phyloP scores from a whole-genome alignment of 2,329 filamentous ascomycete species.

The Claviceps sorghi region DNA sequence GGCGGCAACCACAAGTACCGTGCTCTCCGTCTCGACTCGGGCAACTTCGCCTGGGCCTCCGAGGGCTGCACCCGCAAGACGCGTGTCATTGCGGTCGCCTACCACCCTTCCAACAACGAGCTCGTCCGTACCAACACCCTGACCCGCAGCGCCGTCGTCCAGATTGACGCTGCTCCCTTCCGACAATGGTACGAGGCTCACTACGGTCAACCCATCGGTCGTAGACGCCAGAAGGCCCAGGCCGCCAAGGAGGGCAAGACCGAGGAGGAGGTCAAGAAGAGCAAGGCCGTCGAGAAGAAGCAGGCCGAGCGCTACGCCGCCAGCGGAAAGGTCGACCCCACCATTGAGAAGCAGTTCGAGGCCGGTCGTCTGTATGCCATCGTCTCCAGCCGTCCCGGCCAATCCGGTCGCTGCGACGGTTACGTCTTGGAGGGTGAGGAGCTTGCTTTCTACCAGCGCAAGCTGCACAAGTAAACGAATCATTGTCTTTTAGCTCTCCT shows the following conservation, averaged over 20 bases:
- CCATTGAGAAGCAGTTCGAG: constrained; percentile 98
- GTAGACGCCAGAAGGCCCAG: constrained; percentile 77
- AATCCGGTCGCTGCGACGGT: constrained; percentile 91
- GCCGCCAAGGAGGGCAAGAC: constrained; percentile 43
- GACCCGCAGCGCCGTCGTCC: constrained; percentile 96
- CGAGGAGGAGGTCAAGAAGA: constrained; percentile 72
- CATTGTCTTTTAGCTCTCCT: not conserved
- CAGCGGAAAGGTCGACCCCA: constrained; percentile 79
- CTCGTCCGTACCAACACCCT: constrained; percentile 99
- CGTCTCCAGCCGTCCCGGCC: constrained; percentile 81
- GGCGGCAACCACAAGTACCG: constrained; percentile 99
- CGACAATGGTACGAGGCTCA: constrained; percentile 99
- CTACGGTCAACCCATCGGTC: constrained; percentile 84
- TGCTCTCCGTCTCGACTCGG: constrained; percentile 92
- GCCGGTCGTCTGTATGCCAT: constrained; percentile 94
- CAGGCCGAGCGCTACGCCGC: constrained; percentile 73
- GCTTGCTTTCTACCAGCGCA: constrained; percentile 99
- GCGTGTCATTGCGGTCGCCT: constrained; percentile 95
- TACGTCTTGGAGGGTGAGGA: constrained; percentile 99
- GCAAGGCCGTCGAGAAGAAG: constrained; percentile 92
- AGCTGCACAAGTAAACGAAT: constrained; percentile 81
- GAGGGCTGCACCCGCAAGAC: constrained; percentile 98
- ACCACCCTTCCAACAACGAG: constrained; percentile 99
- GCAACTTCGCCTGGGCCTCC: constrained; percentile 99
- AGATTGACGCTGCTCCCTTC: constrained; percentile 98